Percentiles rank a stretch among this genome's conserved stretches.
Evolutionary conservation across 2,329 filamentous ascomycete genomes (phyloP).

Genomic region (Ceratocystis cacaofunesta): DNA sequence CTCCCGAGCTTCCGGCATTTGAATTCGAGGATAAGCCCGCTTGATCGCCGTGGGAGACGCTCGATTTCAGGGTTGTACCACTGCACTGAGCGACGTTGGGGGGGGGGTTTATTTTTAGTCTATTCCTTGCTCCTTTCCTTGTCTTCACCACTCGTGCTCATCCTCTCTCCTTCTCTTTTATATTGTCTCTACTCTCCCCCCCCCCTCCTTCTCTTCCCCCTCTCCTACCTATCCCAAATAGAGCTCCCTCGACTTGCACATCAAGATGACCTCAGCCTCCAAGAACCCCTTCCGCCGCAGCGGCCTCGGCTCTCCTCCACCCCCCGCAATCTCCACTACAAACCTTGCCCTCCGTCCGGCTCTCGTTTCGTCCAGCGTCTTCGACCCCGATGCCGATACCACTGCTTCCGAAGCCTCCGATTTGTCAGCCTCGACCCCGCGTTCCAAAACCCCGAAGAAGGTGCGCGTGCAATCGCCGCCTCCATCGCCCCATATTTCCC

Average conservation of each 20-base stretch:
- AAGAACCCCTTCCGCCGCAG: slow-evolving; percentile 16
- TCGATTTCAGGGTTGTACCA: too few relatives aligned
- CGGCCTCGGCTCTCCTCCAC: neutral
- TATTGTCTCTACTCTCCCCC: neutral
- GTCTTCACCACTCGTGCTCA: neutral
- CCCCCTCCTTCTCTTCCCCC: neutral
- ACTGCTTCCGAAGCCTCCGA: slow-evolving; percentile 11
- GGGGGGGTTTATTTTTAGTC: neutral
- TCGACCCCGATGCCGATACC: slow-evolving; percentile 11
- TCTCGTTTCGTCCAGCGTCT: slow-evolving; percentile 7
- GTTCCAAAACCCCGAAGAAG: slow-evolving; percentile 44
- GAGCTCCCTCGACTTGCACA: neutral
- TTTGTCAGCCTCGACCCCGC: slow-evolving; percentile 2
- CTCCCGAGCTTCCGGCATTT: slow-evolving; percentile 12
- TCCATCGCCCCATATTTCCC: slow-evolving; percentile 32
- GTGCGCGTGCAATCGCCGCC: slow-evolving; percentile 53
- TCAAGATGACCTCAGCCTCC: slow-evolving; percentile 8
- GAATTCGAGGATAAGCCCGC: neutral
- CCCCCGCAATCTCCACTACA: slow-evolving; percentile 1
- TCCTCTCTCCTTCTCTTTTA: neutral
- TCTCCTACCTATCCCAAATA: neutral
- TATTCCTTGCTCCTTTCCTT: neutral
- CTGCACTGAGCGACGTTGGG: too few relatives aligned
- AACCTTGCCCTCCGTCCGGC: slow-evolving; percentile 9
- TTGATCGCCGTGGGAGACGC: neutral